These are phyloP conservation scores for Scheffersomyces segobiensis DNA, from an alignment of 1,139 yeast species.

Conservation along the genomic window DNA sequence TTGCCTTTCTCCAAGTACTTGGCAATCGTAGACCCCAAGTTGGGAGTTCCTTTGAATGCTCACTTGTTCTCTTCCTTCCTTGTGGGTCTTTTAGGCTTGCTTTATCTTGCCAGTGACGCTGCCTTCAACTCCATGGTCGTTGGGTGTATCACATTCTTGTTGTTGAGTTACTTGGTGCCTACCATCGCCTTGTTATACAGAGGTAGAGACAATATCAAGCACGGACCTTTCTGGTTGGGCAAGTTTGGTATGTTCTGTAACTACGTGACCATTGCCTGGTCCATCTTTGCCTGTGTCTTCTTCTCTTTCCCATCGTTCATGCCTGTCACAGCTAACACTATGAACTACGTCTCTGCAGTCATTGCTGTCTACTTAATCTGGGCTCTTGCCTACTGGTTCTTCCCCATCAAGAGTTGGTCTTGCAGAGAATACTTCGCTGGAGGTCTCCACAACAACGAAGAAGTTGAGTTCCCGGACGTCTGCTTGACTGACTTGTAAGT, in stretches of 20 bases:
- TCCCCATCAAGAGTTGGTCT: conserved; percentile 41
- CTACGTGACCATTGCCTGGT: conserved; percentile 57
- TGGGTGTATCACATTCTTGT: conserved; percentile 46
- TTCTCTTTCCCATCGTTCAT: conserved; percentile 66
- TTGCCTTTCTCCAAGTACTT: conserved; percentile 45
- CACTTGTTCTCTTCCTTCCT: conserved; percentile 41
- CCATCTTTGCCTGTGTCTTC: conserved; percentile 58
- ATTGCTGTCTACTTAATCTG: conserved; percentile 56
- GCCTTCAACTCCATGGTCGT: conserved; percentile 49
- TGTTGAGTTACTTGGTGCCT: conserved; percentile 44
- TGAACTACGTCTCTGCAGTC: conserved; percentile 75
- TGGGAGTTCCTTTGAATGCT: conserved; percentile 47
- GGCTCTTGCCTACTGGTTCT: conserved; percentile 59
- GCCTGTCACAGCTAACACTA: conserved; percentile 62
- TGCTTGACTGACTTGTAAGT: conserved; percentile 28
- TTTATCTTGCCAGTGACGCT: conserved; percentile 42
- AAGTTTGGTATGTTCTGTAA: conserved; percentile 58
- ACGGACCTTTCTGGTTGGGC: conserved; percentile 68
- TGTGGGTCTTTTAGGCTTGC: conserved; percentile 42
- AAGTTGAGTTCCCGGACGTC: conserved; percentile 49
- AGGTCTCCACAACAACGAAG: conserved; percentile 42
- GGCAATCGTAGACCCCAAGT: conserved; percentile 41
- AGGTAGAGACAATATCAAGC: conserved; percentile 60
- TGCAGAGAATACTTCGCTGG: conserved; percentile 47
- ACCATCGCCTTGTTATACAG: conserved; percentile 52